Base-by-base conservation (phyloP, 23 red algal genomes). In the Gracilaria caudata region DNA sequence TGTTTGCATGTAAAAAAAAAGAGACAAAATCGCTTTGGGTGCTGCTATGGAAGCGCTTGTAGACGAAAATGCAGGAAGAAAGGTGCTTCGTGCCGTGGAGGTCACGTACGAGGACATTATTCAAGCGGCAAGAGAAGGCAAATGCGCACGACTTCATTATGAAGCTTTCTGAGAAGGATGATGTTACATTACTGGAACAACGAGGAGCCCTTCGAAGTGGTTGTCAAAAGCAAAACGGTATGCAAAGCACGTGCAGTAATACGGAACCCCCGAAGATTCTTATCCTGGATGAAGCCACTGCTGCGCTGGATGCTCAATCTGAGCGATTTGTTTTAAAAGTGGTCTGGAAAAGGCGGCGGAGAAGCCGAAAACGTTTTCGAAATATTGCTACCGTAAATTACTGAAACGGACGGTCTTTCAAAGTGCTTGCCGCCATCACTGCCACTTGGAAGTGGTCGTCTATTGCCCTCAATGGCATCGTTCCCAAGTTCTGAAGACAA, bases 171-270 rank as follows among this genome's bases (percentile, higher is more conserved):
- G 80, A 98, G 53, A 46, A 81, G 30, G 90, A 95, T 34, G 88
- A 98, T 24, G n/a, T n/a, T n/a, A 95, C 96, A 16, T 78, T 94
- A 59, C 82, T 98, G 21, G 96, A 93, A 41, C 89, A 95, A 57
- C 92, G 96, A 37, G 96, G 96, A 55, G 86, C 92, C 26, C 47
- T 91, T 57, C 79, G 95, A 8, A 89, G 81, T 28, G 96, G 92
- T 64, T 92, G 96, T 35, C 96, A 98, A 75, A 98, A 98, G 63
- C 96, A 98, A 53, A 78, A 93, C 63, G n/a, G n/a, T n/a, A n/a
- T n/a, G n/a, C n/a, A n/a, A n/a, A n/a, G n/a, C n/a, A n/a, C n/a
- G n/a, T n/a, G n/a, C n/a, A n/a, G n/a, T n/a, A n/a, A n/a, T n/a
- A n/a, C n/a, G n/a, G n/a, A n/a, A n/a, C n/a, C n/a, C n/a, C 96